A percentile compares a stretch with the other conserved stretches of the same genome.
Conservation (phyloP, 805 yeast species). For the Starmerella tilneyi region DNA sequence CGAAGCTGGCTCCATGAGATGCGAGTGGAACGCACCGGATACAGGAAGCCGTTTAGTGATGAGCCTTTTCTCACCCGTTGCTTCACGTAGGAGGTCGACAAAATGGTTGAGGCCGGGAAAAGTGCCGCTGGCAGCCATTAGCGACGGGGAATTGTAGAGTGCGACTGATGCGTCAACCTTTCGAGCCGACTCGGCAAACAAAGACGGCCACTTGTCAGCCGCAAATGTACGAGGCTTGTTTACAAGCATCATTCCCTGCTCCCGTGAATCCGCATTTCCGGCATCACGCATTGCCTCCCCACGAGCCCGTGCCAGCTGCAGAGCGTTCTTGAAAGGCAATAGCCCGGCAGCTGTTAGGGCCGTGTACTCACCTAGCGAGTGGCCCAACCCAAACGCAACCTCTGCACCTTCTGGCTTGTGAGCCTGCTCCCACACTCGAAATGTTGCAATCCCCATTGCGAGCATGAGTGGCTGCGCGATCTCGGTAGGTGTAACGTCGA, state of each 20-base stretch:
- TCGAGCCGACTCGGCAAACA: slow-evolving; percentile 10
- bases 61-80: slow-evolving; percentile 22
- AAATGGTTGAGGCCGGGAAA: slow-evolving; percentile 26
- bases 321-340: slow-evolving; percentile 32
- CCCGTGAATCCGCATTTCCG: slow-evolving; percentile 30
- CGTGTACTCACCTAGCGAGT: slow-evolving; percentile 44
- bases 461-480: slow-evolving; percentile 49
- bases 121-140: slow-evolving; percentile 40
- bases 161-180: slow-evolving; percentile 34
- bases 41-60: slow-evolving; percentile 35
- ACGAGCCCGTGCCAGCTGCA: slow-evolving; percentile 38
- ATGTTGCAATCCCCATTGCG: slow-evolving; percentile 34
- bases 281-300: slow-evolving; percentile 39
- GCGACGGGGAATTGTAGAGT: slow-evolving; percentile 38
- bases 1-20: slow-evolving; percentile 34
- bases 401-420: background rate
- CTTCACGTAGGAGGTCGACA: slow-evolving; percentile 24
- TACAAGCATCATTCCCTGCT: slow-evolving; percentile 24
- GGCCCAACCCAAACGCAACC: slow-evolving; percentile 34
- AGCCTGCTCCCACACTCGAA: slow-evolving; percentile 20
- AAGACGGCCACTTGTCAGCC: slow-evolving; percentile 11
- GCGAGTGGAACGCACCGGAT: slow-evolving; percentile 43
- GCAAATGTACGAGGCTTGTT: slow-evolving; percentile 14
- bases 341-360: slow-evolving; percentile 36
- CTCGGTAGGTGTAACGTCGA: slow-evolving; percentile 32